Conservation (phyloP, 352 stramenopile species). For the Phytophthora tubulina region DNA sequence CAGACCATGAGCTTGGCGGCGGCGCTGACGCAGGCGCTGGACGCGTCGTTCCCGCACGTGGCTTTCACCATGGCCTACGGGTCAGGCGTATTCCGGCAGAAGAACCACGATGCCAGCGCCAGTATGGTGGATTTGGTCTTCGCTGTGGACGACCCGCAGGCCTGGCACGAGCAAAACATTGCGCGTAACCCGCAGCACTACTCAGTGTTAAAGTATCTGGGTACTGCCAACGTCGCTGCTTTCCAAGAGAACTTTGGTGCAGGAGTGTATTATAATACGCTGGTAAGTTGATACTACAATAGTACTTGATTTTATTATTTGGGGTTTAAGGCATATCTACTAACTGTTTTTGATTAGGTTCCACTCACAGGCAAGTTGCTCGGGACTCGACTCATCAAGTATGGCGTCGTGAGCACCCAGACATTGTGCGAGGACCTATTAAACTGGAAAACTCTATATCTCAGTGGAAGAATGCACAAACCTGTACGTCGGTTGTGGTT, state of each 20-base stretch:
- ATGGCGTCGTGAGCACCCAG: slow-evolving; percentile 88
- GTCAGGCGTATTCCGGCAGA: slow-evolving; percentile 84
- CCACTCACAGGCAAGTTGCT: slow-evolving; percentile 63
- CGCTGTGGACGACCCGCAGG: slow-evolving; percentile 79
- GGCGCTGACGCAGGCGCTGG: slow-evolving; percentile 62
- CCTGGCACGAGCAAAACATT: slow-evolving; percentile 88
- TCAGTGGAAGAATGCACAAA: slow-evolving; percentile 90
- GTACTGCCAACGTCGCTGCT: slow-evolving; percentile 57
- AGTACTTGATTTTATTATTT: not conserved
- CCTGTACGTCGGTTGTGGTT: slow-evolving; percentile 55
- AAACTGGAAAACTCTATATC: slow-evolving; percentile 88
- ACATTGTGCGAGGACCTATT: slow-evolving; percentile 80
- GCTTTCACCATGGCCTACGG: slow-evolving; percentile 89
- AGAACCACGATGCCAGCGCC: slow-evolving; percentile 74
- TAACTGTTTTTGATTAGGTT: slow-evolving; percentile 46
- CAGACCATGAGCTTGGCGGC: slow-evolving; percentile 37
- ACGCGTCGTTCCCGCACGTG: slow-evolving; percentile 74
- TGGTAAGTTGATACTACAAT: slow-evolving; percentile 40
- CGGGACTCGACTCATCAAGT: slow-evolving; percentile 87
- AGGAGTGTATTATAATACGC: slow-evolving; percentile 89
- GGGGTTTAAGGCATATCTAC: not conserved
- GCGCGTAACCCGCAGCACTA: slow-evolving; percentile 81
- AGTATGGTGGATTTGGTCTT: slow-evolving; percentile 93
- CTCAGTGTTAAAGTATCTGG: slow-evolving; percentile 81
- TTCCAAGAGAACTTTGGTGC: slow-evolving; percentile 86